phyloP scores from a whole-genome alignment of 2,329 filamentous ascomycete species.

The Curvularia sp. region DNA sequence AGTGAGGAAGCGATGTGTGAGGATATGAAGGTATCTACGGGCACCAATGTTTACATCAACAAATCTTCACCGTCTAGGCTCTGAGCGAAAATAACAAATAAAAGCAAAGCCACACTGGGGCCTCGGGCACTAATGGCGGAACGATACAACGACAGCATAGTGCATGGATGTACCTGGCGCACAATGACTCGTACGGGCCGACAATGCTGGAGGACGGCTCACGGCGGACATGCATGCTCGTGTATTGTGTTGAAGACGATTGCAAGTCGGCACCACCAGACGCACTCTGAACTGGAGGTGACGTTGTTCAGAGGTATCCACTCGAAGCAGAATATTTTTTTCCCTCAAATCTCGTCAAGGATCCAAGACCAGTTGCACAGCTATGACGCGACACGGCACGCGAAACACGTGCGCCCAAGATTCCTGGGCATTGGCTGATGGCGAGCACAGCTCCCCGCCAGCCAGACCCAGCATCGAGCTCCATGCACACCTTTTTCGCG shows the following conservation, averaged over 20 bases:
- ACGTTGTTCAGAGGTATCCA: background rate
- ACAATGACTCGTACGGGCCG: slow-evolving; percentile 12
- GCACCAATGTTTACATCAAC: slow-evolving; percentile 1
- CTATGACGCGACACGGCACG: slow-evolving; percentile 17
- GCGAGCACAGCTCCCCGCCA: slow-evolving; percentile 12
- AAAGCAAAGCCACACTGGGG: slow-evolving; percentile 2
- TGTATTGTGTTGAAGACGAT: background rate
- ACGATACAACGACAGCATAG: slow-evolving; percentile 5
- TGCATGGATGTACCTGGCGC: slow-evolving; percentile 14
- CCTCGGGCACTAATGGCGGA: slow-evolving; percentile 14
- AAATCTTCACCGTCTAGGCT: background rate
- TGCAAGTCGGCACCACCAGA: background rate
- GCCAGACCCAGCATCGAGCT: slow-evolving; percentile 9
- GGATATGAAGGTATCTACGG: background rate
- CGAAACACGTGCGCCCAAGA: slow-evolving; percentile 17
- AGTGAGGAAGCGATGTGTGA: background rate
- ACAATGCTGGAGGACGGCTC: background rate
- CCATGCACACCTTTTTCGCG: slow-evolving; percentile 21
- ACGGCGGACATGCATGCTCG: background rate
- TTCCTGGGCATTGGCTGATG: slow-evolving; percentile 19
- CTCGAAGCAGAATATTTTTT: background rate
- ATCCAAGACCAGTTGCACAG: slow-evolving; percentile 7
- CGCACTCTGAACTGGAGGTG: background rate
- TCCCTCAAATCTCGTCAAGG: background rate
- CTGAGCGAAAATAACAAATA: background rate